Percentiles rank a stretch among this genome's conserved stretches.
Conservation (phyloP, 176 grass and related monocot species). For the Hordeum vulgare region MorexV3_pseudomolecules_assembly NC_058519.1:657344461-657344960, state of each 20-base stretch:
- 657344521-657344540: not conserved
- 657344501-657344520: not conserved
- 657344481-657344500: not conserved
- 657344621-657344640: no score
- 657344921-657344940: no score
- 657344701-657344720: not conserved
- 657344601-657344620: not conserved
- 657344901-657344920: no score
- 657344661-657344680: not conserved
- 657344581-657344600: not conserved
- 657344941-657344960: no score
- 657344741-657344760: no score
- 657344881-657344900: no score
- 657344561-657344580: not conserved
- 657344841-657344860: not conserved
- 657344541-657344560: not conserved
- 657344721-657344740: no score
- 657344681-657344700: no score
- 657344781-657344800: not conserved
- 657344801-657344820: not conserved
- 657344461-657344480: not conserved
- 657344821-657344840: not conserved
- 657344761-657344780: not conserved
- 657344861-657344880: not conserved
- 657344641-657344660: not conserved